Evolutionary conservation across 108 stramenopile species (phyloP), one percentile per base, ranked within the genome.

Genomic region (Cyclotella kingstonii): DNA sequence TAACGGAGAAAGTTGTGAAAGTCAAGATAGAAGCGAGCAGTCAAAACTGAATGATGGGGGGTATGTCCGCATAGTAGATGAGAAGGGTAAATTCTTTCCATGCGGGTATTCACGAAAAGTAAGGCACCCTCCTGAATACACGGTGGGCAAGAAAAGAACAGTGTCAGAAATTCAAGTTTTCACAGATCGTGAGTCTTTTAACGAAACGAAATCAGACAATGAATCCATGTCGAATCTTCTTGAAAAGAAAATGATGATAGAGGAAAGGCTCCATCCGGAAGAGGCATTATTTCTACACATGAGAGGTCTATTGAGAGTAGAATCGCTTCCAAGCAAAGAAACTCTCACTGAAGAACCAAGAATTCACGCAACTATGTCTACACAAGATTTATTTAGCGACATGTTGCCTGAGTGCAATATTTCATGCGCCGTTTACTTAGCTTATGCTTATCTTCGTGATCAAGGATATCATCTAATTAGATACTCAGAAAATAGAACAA

Each of bases 201-300:
- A n/a, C n/a, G n/a, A n/a, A n/a, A n/a, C n/a, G n/a, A n/a, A n/a
- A n/a, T n/a, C n/a, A n/a, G n/a, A n/a, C n/a, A n/a, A n/a, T n/a
- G 56, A 35, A 34, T 27, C 31, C 55, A 38, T 22, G 35, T 38
- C n/a, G 35, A 53, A 30, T 27, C 48, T 18, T 58, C 42, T 9
- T 46, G 8, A 3, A 46, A 39, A 15, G 26, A 27, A 30, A 39
- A 34, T 35, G 54, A 47, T 38, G 22, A 14, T n/a, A 10, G 62
- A 70, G 15, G 76, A 83, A 17, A 73, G 83, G 42, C 63, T 93
- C 26, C 85, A 84, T 63, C 68, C 86, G 12, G 91, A 93, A 64
- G 91, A 93, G 81, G 89, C 82, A 12, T 33, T 88, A 8, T 90
- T 88, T 60, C 58, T 93, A 35, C 74, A 79, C 34, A 77, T 86